These are phyloP conservation scores for Alternaria gansuensis DNA, from an alignment of 2,329 filamentous ascomycete species.

Conservation along the genomic window DNA sequence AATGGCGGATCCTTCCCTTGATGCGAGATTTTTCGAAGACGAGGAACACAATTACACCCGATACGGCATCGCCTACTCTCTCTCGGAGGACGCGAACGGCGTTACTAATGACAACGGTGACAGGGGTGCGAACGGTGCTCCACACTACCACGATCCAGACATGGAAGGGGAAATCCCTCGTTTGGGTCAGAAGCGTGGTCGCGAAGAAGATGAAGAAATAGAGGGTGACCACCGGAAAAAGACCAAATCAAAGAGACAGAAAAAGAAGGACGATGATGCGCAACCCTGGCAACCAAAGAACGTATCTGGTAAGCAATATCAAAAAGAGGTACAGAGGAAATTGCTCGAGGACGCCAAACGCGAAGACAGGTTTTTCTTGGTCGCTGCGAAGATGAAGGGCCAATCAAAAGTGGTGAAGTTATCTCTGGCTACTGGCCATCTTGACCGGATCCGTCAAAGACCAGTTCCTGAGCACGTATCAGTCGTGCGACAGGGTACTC, in stretches of 20 bases:
- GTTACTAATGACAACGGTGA: conserved; percentile 40
- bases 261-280: conserved; percentile 50
- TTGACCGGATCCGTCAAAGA: conserved; percentile 50
- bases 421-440: conserved; percentile 46
- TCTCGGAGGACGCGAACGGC: conserved; percentile 38
- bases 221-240: conserved; percentile 30
- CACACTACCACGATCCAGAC: conserved; percentile 39
- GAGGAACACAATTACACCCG: conserved; percentile 51
- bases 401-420: conserved; percentile 58
- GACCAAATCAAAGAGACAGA: conserved; percentile 37
- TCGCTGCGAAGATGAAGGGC: conserved; percentile 57
- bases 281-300: conserved; percentile 52
- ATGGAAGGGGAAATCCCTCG: conserved; percentile 43
- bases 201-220: conserved; percentile 42
- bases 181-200: conserved; percentile 44
- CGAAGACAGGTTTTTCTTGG: conserved; percentile 57
- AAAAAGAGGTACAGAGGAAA: conserved; percentile 58
- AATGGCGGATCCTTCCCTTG: conserved; percentile 56
- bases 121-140: conserved; percentile 24
- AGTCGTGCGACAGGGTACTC: conserved; percentile 28
- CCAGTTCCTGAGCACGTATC: conserved; percentile 40
- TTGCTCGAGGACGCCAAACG: conserved; percentile 54
- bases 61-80: conserved; percentile 56
- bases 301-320: conserved; percentile 58
- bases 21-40: conserved; percentile 56